Evolutionary conservation across 1,284 basidiomycete genomes (phyloP), one percentile per base, ranked within the genome.

Genomic region (Cutaneotrichosporon curvatum): DNA sequence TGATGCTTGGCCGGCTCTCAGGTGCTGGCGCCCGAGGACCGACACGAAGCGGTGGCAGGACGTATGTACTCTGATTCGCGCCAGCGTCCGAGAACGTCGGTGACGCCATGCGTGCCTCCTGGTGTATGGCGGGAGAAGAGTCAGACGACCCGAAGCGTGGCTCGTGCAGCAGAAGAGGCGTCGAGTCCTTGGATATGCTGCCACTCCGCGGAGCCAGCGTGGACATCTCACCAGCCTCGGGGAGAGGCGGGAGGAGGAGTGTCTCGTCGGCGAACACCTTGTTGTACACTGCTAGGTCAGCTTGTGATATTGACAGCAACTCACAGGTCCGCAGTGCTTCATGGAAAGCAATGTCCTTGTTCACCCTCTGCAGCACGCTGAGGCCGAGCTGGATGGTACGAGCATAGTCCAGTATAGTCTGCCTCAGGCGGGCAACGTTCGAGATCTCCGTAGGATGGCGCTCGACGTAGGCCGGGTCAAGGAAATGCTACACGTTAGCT

Each of bases 181-280:
- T 37, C 9, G 51, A 47, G 4, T 41, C 38, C 32, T 42, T 41
- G 18, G 37, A 43, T 7, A 12, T 12, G 8, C 12, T 12, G 25
- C 25, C 25, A 12, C 12, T 28, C 25, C 8, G 25, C 25, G 25
- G 25, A 10, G 37, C n/a, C n/a, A 37, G 47, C 12, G 36, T 15
- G 16, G 33, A 31, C 42, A 44, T 15, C 37, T 42, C 48, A 10
- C 53, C 47, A 19, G 54, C 48, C 30, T 51, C 52, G 20, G 57
- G 49, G 12, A 52, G 20, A 1, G 55, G 50, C 16, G 65, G 64
- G 4, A 67, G 50, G 1, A 47, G 31, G 11, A 50, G 47, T 34
- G 95, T 86, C 69, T 97, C 92, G 20, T 90, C 87, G 1, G 81
- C 73, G 72, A 91, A 96, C 61, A 90, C 90, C 70, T 87, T 88